Base-by-base conservation (phyloP, 345 rosid genomes). In the Eucalyptus dawsonii region DNA sequence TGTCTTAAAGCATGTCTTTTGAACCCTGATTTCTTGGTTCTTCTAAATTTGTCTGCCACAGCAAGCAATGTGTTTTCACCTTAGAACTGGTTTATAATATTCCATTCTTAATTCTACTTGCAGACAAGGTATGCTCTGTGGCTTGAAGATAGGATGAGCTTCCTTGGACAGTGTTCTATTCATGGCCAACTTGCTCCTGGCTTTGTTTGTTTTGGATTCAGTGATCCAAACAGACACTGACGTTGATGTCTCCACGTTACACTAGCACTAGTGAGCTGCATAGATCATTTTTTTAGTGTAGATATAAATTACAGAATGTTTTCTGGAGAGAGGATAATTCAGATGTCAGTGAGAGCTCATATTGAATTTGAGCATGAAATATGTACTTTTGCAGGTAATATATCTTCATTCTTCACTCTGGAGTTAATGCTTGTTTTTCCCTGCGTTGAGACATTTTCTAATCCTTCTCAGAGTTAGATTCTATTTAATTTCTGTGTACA, bases 101-200 rank as follows among this genome's bases (percentile, higher is more conserved):
- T 80, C 24, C 72, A 69, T 42, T 76, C 87, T 80, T 27, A 44
- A 44, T 87, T 58, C 56, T 49, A 49, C 50, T 31, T 90, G 60
- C 95, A 95, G 97, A 95, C 87, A 95, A 95, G 93, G 96, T 95
- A 67, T 95, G 97, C 89, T 94, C 93, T 89, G 50, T 92, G 91
- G 94, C 95, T 91, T 95, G 94, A 95, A 40, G 80, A 53, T 76
- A 40, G 29, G 86, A 49, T 89, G 27, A 49, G 83, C 72, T 86
- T 22, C 13, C 47, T 76, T 76, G 85, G 85, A 76, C 27, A 25
- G 85, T 76, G 85, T 37, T 40, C 85, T 40, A 14, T 76, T 76
- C 47, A 11, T 76, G 85, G 85, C 6, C 85, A 37, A 76, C 85
- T 40, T 76, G 47, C 85, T 76, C 83, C 85, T 21, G 85, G 85